phyloP scores from a whole-genome alignment of 805 yeast species.

The Ogataea sp. region DNA sequence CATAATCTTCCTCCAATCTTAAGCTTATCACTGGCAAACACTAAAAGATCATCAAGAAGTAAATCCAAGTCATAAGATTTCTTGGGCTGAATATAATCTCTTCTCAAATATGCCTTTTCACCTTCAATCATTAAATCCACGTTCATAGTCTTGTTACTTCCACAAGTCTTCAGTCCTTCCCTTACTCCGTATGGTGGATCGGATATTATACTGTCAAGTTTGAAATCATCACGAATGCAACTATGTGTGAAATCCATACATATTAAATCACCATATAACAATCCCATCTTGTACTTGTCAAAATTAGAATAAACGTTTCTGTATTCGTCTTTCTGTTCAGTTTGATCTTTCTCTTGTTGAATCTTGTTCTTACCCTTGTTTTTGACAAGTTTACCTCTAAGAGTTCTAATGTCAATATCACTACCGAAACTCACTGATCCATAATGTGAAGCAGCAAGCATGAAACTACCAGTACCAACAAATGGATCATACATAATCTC shows the following conservation, averaged over 20 bases:
- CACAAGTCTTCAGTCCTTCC: conserved; percentile 90
- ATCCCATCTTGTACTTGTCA: conserved; percentile 55
- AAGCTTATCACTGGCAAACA: conserved; percentile 64
- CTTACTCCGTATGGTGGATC: conserved; percentile 98
- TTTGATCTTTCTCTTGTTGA: conserved; percentile 43
- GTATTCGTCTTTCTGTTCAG: conserved; percentile 19
- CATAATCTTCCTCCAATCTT: conserved; percentile 74
- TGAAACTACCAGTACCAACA: conserved; percentile 92
- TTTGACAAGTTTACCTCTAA: conserved; percentile 54
- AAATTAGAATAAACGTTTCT: conserved; percentile 51
- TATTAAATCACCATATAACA: conserved; percentile 61
- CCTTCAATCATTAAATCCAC: conserved; percentile 74
- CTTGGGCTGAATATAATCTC: conserved; percentile 87
- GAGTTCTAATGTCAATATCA: conserved; percentile 77
- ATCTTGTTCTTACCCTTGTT: conserved; percentile 18
- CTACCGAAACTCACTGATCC: conserved; percentile 81
- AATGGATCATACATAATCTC: conserved; percentile 86
- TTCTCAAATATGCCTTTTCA: conserved; percentile 62
- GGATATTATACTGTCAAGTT: conserved; percentile 76
- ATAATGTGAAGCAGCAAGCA: conserved; percentile 78
- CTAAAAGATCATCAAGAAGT: conserved; percentile 68
- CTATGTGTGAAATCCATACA: conserved; percentile 95
- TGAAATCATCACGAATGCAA: conserved; percentile 56
- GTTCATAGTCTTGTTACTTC: conserved; percentile 54
- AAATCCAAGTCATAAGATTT: conserved; percentile 79